Evolutionary conservation across 2,329 filamentous ascomycete genomes (phyloP).

Genomic region (Fusarium sulawesiense): DNA sequence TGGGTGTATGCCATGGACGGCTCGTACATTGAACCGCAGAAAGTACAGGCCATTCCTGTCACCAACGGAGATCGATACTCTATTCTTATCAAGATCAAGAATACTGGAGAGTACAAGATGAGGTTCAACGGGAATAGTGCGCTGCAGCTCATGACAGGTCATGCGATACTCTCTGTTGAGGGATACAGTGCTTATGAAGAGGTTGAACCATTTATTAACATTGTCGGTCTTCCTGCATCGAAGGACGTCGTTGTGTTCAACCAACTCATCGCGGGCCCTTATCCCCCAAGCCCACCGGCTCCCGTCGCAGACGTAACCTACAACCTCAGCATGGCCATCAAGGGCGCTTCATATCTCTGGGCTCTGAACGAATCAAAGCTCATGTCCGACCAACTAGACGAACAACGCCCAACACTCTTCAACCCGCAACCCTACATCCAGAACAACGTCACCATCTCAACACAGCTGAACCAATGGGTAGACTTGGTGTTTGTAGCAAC

Average conservation of each 20-base stretch:
- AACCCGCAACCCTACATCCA: slow-evolving; percentile 49
- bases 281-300: slow-evolving; percentile 58
- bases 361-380: slow-evolving; percentile 61
- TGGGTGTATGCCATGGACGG: slow-evolving; percentile 67
- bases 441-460: slow-evolving; percentile 62
- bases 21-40: slow-evolving; percentile 63
- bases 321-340: slow-evolving; percentile 55
- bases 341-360: slow-evolving; percentile 63
- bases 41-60: slow-evolving; percentile 60
- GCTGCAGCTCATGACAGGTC: slow-evolving; percentile 66
- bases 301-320: slow-evolving; percentile 59
- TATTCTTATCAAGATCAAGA: slow-evolving; percentile 59
- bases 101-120: slow-evolving; percentile 64
- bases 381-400: slow-evolving; percentile 53
- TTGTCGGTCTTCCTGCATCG: slow-evolving; percentile 58
- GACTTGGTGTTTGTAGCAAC: slow-evolving; percentile 64
- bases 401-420: slow-evolving; percentile 59
- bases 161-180: slow-evolving; percentile 59
- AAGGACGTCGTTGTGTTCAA: slow-evolving; percentile 58
- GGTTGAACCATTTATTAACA: slow-evolving; percentile 60
- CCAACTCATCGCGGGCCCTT: slow-evolving; percentile 57
- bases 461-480: slow-evolving; percentile 62
- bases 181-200: slow-evolving; percentile 36
- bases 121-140: slow-evolving; percentile 61
- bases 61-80: slow-evolving; percentile 66